A percentile compares a stretch with the other conserved stretches of the same genome.
Evolutionary conservation across 2,329 filamentous ascomycete genomes (phyloP).

Genomic region (Trichoderma polysporum): DNA sequence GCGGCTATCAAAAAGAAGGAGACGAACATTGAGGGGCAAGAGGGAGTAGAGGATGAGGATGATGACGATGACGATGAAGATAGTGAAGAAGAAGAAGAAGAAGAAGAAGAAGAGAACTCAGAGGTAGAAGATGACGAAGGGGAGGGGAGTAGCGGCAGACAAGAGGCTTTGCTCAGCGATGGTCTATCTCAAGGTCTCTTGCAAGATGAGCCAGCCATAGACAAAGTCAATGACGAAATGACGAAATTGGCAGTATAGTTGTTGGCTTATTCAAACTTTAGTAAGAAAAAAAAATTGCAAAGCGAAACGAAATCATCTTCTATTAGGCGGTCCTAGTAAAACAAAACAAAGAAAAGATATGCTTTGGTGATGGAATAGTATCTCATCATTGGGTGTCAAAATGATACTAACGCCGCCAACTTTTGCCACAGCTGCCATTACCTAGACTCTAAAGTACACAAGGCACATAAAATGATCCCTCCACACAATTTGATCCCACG

Average conservation of each 20-base stretch:
- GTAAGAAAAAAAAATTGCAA: not conserved
- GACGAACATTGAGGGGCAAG: conserved; percentile 41
- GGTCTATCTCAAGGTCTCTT: not conserved
- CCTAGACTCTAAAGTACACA: conserved; percentile 44
- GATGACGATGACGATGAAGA: conserved; percentile 33
- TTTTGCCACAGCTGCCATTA: conserved; percentile 29
- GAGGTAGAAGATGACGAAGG: not conserved
- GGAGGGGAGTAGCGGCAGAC: not conserved
- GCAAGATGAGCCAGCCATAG: conserved; percentile 7
- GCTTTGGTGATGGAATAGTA: conserved; percentile 15
- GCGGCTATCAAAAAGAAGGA: conserved; percentile 82
- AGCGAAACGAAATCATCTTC: not conserved
- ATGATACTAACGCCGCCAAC: conserved; percentile 25
- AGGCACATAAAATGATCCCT: conserved; percentile 37
- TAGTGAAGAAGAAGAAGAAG: conserved; percentile 30
- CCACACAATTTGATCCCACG: conserved; percentile 33
- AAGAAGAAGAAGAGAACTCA: conserved; percentile 23
- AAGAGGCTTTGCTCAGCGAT: not conserved
- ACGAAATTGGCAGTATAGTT: conserved; percentile 32
- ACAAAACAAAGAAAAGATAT: not conserved
- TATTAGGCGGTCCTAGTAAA: not conserved
- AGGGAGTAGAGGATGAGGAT: conserved; percentile 30
- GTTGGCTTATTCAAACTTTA: conserved; percentile 18
- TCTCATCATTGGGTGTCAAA: conserved; percentile 27
- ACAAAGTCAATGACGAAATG: conserved; percentile 31